These are phyloP conservation scores for Chrysoporthe cubensis DNA, from an alignment of 2,329 filamentous ascomycete genomes.

Conservation along the genomic window DNA sequence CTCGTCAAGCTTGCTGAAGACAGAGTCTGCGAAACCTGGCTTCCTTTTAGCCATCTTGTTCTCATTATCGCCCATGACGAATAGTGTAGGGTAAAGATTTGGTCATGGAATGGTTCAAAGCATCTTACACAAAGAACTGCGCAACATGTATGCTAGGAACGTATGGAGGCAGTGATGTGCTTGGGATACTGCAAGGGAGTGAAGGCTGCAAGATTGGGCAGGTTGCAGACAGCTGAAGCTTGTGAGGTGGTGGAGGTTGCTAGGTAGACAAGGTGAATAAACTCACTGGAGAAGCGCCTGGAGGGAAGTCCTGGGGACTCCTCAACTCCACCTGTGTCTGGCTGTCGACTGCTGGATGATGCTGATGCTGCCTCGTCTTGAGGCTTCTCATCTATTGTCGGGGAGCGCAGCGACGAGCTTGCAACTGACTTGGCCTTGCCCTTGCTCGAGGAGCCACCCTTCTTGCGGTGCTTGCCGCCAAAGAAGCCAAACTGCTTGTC, in stretches of 20 bases:
- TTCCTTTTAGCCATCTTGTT: slow-evolving; percentile 8
- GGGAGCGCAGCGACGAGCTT: slow-evolving; percentile 20
- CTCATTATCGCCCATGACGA: background rate
- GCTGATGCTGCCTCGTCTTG: slow-evolving; percentile 5
- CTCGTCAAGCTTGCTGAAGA: slow-evolving; percentile 50
- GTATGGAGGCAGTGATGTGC: no score
- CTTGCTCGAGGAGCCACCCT: slow-evolving; percentile 34
- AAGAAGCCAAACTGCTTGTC: slow-evolving; percentile 50
- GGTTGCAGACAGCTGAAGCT: no score
- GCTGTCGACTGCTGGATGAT: slow-evolving; percentile 22
- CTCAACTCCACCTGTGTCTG: slow-evolving; percentile 15
- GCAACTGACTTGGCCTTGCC: slow-evolving; percentile 20
- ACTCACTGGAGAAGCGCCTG: slow-evolving; percentile 18
- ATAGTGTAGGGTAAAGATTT: background rate
- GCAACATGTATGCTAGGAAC: no score
- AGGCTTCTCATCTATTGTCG: slow-evolving; percentile 18
- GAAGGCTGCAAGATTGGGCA: no score
- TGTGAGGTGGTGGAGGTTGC: background rate
- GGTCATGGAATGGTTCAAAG: background rate
- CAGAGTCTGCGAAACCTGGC: slow-evolving; percentile 42
- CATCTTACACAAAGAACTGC: no score
- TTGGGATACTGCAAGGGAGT: no score
- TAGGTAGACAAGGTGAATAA: no score
- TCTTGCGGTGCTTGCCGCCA: slow-evolving; percentile 44
- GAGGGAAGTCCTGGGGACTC: background rate